Conservation (phyloP, 106 monocot genomes). For the Dioscorea alata region DNA sequence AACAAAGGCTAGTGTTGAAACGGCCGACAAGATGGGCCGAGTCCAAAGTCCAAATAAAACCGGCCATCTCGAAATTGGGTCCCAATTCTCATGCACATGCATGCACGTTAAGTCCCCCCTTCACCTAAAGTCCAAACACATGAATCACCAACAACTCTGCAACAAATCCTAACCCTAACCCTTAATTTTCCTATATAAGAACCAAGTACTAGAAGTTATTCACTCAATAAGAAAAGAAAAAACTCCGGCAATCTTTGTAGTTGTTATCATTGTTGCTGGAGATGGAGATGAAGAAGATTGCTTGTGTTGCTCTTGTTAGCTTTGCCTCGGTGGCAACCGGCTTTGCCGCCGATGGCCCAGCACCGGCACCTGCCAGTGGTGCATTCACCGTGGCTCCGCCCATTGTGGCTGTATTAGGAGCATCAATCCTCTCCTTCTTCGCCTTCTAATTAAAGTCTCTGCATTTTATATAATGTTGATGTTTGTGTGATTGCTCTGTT, state of each 20-base stretch:
- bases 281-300: conserved; percentile 89
- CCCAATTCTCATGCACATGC: conserved; percentile 3
- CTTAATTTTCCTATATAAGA: conserved; percentile 4
- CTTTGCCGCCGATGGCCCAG: conserved; percentile 40
- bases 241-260: background rate
- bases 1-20: background rate
- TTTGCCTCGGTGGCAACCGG: conserved; percentile 30
- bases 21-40: background rate
- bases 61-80: no score
- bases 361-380: conserved; percentile 37
- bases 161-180: conserved; percentile 1
- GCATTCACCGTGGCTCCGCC: conserved; percentile 32
- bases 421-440: conserved; percentile 67
- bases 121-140: background rate
- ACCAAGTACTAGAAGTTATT: no score
- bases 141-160: background rate
- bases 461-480: no score
- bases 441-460: conserved; percentile 48
- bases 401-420: conserved; percentile 35
- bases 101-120: background rate
- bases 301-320: conserved; percentile 44
- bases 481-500: no score
- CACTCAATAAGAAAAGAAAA: background rate
- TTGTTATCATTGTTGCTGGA: background rate
- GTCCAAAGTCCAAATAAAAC: no score